A percentile compares a stretch with the other conserved stretches of the same genome.
phyloP scores from a whole-genome alignment of 768 basidiomycete species.

The Auricularia cornea region DNA sequence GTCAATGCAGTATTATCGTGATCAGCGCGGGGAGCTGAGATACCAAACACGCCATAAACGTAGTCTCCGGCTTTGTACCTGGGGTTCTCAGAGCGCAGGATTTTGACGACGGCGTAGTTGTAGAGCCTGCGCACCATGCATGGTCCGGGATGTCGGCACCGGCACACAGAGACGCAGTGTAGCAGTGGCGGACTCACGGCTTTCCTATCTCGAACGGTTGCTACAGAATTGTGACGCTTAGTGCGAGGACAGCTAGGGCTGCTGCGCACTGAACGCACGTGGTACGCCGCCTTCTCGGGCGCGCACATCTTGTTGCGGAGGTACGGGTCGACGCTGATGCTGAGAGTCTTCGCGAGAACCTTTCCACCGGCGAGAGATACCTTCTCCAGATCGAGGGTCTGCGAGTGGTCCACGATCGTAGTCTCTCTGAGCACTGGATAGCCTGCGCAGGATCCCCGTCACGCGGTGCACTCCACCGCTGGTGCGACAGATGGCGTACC shows the following conservation, averaged over 20 bases:
- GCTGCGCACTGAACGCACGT: too few species aligned
- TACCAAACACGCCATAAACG: conserved; percentile 27
- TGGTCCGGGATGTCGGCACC: neutral
- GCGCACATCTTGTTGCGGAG: conserved; percentile 34
- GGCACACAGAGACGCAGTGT: too few species aligned
- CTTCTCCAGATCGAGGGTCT: conserved; percentile 43
- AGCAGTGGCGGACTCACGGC: neutral
- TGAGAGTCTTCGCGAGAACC: conserved; percentile 42
- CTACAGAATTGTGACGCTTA: neutral
- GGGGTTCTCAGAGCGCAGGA: conserved; percentile 33
- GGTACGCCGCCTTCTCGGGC: too few species aligned
- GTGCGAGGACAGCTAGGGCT: too few species aligned
- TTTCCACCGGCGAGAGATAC: conserved; percentile 35
- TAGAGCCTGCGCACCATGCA: conserved; percentile 12
- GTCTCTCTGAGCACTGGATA: conserved; percentile 29
- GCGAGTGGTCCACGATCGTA: conserved; percentile 33
- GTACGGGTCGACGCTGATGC: conserved; percentile 40
- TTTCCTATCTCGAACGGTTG: neutral
- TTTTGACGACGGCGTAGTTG: conserved; percentile 34
- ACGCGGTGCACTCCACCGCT: neutral
- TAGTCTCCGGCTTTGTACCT: conserved; percentile 32
- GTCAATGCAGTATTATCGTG: too few species aligned
- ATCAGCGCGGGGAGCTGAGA: conserved; percentile 10
- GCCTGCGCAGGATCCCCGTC: conserved; percentile 1
- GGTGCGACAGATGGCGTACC: neutral